Base-by-base conservation (phyloP, 1,284 basidiomycete species). In the Lentinus polychrous region DNA sequence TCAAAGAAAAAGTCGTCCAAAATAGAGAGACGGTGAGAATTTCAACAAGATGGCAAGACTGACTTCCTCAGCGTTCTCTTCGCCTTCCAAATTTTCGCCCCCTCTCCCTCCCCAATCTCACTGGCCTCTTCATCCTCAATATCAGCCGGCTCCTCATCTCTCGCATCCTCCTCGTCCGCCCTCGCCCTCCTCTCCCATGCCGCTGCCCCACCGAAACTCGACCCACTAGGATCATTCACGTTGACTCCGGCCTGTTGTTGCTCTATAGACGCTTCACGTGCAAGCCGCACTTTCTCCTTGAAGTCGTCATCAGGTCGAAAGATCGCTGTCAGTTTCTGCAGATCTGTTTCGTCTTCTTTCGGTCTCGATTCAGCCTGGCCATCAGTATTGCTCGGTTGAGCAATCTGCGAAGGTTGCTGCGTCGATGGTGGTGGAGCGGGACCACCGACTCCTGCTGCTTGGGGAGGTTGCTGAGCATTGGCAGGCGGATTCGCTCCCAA, bases 271-370 rank as follows among this genome's bases (percentile, higher is more conserved):
- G 74, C 74, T 55, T 83, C 80, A 55, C 83, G 80, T 20, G 82
- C 75, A 51, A 75, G 67, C 46, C 82, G 74, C 49, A 86, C 61
- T 61, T 76, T 80, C 64, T 91, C 88, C 60, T 81, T 84, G 91
- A 91, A 94, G 53, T 90, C 79, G 57, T 84, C 84, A 57, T 92
- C 91, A 0, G 91, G 89, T 43, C 86, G 77, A 68, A 92, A 94
- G 48, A 94, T 91, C 12, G 89, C 87, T 12, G 92, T 94, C 33
- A 85, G 60, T 43, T 75, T 76, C 49, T 75, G 75, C 7, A 68
- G 64, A 49, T 83, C 79, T 45, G 80, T 76, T 8, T 61, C 58
- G 20, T 75, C 73, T 49, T 70, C 70, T 42, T 76, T 72, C 55
- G 73, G 72, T 38, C 72, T 71, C 24, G 60, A 56, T 48, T 70